Base-by-base conservation (phyloP, 345 rosid species). In the Populus ilicifolia region DNA sequence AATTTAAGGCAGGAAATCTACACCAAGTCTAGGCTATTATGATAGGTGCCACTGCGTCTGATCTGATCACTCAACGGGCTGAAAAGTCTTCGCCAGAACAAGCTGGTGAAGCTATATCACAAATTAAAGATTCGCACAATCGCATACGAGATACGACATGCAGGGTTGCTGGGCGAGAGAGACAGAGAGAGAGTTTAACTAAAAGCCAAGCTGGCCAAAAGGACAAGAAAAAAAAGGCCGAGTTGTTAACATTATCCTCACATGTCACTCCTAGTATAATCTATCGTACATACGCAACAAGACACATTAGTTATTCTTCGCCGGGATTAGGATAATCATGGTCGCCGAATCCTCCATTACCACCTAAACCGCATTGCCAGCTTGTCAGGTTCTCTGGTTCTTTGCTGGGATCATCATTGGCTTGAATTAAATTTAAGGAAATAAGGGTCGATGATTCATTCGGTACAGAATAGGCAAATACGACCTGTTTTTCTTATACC, bases 381-480 rank as follows among this genome's bases (percentile, higher is more conserved):
- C 78, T 36, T 54, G n/a, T 6, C 50, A 75, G 68, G 50, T 35
- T n/a, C n/a, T 75, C 23, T 9, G 23, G 71, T n/a, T 29, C 20
- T 56, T 6, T 46, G 30, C 9, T n/a, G 56, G 2, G 67, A 75
- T 35, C 63, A 78, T 80, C 75, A 72, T 75, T 69, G 46, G 29
- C 75, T 48, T 23, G 7, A 17, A 36, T 16, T 29, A 29, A 41
- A 25, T 29, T 61, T 9, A 77, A 16, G 27, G 35, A 50, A 10
- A 20, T 67, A 4, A 20, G 66, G 18, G 65, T 52, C 4, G 46
- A 63, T 43, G 46, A 73, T 14, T 46, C 50, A 46, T 13, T 46
- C 16, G 17, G 50, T 44, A 20, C 2, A 7, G n/a, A 6, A 20
- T 20, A 6, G n/a, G 29, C 27, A 56, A 9, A n/a, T n/a, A n/a